Evolutionary conservation across 148 eudicot genomes (phyloP), one percentile per base, ranked within the genome.

Genomic region (Fagopyrum esculentum): DNA sequence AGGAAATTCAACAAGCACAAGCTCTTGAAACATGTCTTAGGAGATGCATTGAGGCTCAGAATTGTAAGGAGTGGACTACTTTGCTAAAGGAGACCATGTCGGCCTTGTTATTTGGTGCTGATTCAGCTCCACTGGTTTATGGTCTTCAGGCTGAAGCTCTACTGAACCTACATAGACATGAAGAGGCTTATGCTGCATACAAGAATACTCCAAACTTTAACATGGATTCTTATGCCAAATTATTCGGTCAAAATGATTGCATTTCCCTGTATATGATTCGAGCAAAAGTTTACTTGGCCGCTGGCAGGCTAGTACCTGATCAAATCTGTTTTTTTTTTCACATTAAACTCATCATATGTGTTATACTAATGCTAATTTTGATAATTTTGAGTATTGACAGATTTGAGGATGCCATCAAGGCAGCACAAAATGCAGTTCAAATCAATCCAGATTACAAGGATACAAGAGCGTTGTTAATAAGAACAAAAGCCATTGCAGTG

Each of bases 71-170:
- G 43, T 92, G 94, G 94, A 74, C 73, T 50, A 64, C 75, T 52
- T 60, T 90, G 78, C 76, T 84, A 16, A 81, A 76, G 60, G 84
- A 87, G 60, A 82, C 83, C n/a, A 81, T 71, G 9, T 72, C 49
- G 45, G 90, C 85, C 6, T 46, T 87, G 22, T 84, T 77, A 19
- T 68, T 79, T 2, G 92, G 89, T 40, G 92, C 89, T 15, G 86
- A 87, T 85, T 84, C 90, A 49, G 83, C 95, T 55, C 83, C 85
- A 83, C 81, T 84, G 94, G 97, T 92, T 4, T 81, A 84, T 75
- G 91, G 92, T 66, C 84, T 87, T 80, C 86, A 84, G 82, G 88
- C 84, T 40, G 83, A 92, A 76, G 97, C 94, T 55, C 81, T 86
- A 46, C 71, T 92, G 78, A 83, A 87, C 77, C 89, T 89, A 73